Evolutionary conservation across 257 asterid species (phyloP).

Genomic region (Solanum commersonii): DNA sequence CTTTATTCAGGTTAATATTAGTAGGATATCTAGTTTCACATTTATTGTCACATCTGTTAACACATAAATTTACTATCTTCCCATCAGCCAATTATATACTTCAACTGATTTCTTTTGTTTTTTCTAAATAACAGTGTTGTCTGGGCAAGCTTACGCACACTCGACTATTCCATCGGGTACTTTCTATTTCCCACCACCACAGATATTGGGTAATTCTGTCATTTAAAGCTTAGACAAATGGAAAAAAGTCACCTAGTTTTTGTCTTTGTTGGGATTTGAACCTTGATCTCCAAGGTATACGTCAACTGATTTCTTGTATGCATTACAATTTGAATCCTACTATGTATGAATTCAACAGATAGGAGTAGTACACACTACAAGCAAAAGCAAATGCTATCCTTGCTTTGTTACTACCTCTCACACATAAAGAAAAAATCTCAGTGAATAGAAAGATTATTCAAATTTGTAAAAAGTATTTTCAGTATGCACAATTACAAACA

Average conservation of each 20-base stretch:
- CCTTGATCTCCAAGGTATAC: neutral
- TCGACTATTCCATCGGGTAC: neutral
- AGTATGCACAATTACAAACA: neutral
- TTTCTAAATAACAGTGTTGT: neutral
- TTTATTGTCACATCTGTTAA: neutral
- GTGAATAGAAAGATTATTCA: neutral
- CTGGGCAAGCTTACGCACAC: neutral
- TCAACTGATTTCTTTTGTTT: neutral
- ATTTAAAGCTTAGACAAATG: neutral
- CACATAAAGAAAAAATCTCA: neutral
- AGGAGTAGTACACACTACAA: neutral
- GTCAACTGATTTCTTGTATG: neutral
- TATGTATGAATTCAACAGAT: neutral
- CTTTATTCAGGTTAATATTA: neutral
- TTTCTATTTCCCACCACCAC: neutral
- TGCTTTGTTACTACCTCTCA: neutral
- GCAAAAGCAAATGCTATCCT: neutral
- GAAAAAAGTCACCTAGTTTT: neutral
- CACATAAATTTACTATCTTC: neutral
- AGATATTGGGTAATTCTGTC: neutral
- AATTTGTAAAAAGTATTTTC: neutral
- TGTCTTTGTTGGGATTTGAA: neutral
- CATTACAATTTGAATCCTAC: neutral
- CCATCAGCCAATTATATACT: neutral
- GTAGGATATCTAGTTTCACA: neutral